Evolutionary conservation across 208 protist species (phyloP).

Genomic region (Tritrichomonas musculus): DNA sequence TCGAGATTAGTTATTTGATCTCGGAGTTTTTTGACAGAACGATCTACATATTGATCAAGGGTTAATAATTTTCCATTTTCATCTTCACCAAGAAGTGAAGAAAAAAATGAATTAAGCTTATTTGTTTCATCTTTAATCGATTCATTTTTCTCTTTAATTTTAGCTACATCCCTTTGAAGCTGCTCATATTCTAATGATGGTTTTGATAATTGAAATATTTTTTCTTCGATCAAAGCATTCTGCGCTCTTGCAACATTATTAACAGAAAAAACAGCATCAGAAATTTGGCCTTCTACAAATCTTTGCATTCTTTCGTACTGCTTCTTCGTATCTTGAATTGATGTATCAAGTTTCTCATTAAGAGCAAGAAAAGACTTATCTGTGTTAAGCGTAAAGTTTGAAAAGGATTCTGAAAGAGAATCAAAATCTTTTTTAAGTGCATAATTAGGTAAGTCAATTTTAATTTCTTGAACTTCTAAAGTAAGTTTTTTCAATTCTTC

Average conservation of each 20-base stretch:
- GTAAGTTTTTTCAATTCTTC: neutral
- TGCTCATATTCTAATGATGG: neutral
- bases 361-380: neutral
- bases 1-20: neutral
- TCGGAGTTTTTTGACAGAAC: neutral
- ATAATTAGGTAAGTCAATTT: neutral
- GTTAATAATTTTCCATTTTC: too few species aligned
- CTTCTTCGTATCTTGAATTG: neutral
- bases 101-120: too few species aligned
- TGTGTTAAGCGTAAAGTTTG: neutral
- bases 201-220: neutral
- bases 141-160: neutral
- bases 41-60: neutral
- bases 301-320: neutral
- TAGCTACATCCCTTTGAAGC: neutral
- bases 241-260: conserved; percentile 7
- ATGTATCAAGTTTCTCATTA: neutral
- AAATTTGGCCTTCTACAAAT: neutral
- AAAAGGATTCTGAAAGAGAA: neutral
- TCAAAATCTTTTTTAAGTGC: neutral
- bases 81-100: neutral
- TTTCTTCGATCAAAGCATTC: conserved; percentile 26
- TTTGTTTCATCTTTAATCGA: neutral
- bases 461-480: neutral
- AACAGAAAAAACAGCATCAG: neutral